Base-by-base conservation (phyloP, 495 filamentous ascomycete genomes). In the Tuber indicum region DNA sequence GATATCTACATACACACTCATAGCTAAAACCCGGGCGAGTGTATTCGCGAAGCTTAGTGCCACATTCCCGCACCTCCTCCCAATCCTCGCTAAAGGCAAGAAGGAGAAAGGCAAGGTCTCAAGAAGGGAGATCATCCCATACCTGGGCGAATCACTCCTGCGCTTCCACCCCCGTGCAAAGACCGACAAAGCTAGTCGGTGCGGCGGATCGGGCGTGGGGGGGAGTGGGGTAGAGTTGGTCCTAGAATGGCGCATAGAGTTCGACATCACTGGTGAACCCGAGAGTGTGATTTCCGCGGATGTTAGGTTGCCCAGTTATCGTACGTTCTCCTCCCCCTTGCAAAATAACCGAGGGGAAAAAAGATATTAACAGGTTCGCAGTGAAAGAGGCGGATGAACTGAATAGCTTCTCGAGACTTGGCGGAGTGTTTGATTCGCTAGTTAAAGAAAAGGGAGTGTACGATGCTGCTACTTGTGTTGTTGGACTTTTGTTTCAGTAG, bases 271-370 rank as follows among this genome's bases (percentile, higher is more conserved):
- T 6, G 81, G 81, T 19, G 81, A 82, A 72, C 74, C 80, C 1
- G 76, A 79, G 74, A 82, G 81, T 19, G 19, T 21, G 8, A 23
- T 82, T 14, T 58, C 42, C 12, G 81, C 80, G 12, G 80, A 82
- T 43, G 81, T 78, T 32, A 76, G 76, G 42, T 72, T 82, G 1
- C 79, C 72, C 41, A 47, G 75, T 26, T 23, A 82, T 17, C 77
- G 84, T 85, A 81, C 72, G 81, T 75, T 72, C n/a, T 32, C 52
- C 41, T 42, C 42, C 71, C 9, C 12, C 58, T 74, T n/a, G 0
- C 39, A 69, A 21, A 46, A 2, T 7, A 2, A 23, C 16, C 12
- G 8, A 32, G 52, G 7, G 46, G 14, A 44, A 21, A 26, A 39
- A 19, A 6, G 41, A 46, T 43, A 69, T 36, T 12, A 26, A 8